Percentiles rank a stretch among this genome's conserved stretches.
Evolutionary conservation across 2,329 filamentous ascomycete genomes (phyloP).

Genomic region (Fusarium sp.): DNA sequence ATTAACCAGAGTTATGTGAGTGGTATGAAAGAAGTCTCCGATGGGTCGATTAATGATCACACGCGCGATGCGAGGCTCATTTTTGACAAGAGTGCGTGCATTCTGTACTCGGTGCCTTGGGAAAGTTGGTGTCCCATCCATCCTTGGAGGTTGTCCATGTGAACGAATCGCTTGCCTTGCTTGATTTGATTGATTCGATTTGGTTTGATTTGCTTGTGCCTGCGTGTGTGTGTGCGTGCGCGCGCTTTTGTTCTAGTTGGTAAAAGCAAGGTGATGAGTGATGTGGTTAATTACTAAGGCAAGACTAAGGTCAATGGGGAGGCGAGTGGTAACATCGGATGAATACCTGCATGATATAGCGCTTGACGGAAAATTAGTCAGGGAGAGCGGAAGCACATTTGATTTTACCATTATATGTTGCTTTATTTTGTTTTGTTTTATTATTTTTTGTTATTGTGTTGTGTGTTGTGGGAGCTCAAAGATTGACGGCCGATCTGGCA

Average conservation of each 20-base stretch:
- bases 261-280: constrained; percentile 16
- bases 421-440: neutral
- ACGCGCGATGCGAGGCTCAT: constrained; percentile 21
- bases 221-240: neutral
- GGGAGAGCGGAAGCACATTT: neutral
- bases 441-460: neutral
- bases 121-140: constrained; percentile 4
- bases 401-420: neutral
- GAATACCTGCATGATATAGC: constrained; percentile 26
- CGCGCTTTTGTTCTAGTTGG: neutral
- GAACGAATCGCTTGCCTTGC: constrained; percentile 19
- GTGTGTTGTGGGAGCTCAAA: neutral
- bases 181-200: neutral
- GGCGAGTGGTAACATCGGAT: constrained; percentile 34
- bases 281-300: constrained; percentile 21
- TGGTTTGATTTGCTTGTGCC: neutral
- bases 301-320: constrained; percentile 22
- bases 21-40: constrained; percentile 26
- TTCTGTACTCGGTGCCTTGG: neutral
- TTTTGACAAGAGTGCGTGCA: neutral
- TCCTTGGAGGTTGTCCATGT: constrained; percentile 27
- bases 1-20: constrained; percentile 29
- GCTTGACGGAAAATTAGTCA: constrained; percentile 11
- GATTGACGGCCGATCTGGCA: neutral
- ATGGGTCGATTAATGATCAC: constrained; percentile 39